Base-by-base conservation (phyloP, 495 filamentous ascomycete genomes). In the Aspergillus indologenus region DNA sequence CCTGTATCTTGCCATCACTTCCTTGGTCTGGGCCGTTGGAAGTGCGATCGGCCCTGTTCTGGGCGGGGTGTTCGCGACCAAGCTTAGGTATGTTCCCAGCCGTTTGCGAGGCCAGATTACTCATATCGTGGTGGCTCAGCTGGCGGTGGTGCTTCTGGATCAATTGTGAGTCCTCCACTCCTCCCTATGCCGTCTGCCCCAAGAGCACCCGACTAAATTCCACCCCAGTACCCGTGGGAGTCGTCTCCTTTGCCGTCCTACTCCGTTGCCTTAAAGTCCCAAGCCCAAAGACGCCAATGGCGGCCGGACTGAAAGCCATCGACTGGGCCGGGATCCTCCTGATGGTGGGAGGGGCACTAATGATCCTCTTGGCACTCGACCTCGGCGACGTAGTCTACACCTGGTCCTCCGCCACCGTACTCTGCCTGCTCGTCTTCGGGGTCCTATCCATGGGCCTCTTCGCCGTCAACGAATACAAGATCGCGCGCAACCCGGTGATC, bases 391-490 rank as follows among this genome's bases (percentile, higher is more conserved):
- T 88, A 11, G 72, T 73, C 1, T 77, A 79, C 60, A 83, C 88
- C n/a, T 92, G 89, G 89, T 61, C 62, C 48, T 90, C 87, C 12
- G 72, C 85, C 0, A 84, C 76, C 0, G 86, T 91, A 42, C 70
- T 92, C 53, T 90, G 88, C 68, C 76, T 92, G 23, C 71, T 93
- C 31, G 71, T 91, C 15, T 90, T 91, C 67, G 87, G 89, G 5
- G 23, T 82, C 24, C 29, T 85, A 11, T 77, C 75, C 14, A 71
- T 84, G 11, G 71, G 57, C 15, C 57, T 88, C n/a, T 93, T 90
- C 71, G 64, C 81, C 56, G 17, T 87, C 17, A 80, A 84, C 70
- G 88, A 92, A 69, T 83, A 77, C 79, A 85, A 83, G 62, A 56
- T 90, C 11, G 88, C 88, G 52, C 79, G 80, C 42, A 83, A 84